Evolutionary conservation across 768 basidiomycete species (phyloP), one percentile per base, ranked within the genome.

Genomic region (Amanita phalloides): DNA sequence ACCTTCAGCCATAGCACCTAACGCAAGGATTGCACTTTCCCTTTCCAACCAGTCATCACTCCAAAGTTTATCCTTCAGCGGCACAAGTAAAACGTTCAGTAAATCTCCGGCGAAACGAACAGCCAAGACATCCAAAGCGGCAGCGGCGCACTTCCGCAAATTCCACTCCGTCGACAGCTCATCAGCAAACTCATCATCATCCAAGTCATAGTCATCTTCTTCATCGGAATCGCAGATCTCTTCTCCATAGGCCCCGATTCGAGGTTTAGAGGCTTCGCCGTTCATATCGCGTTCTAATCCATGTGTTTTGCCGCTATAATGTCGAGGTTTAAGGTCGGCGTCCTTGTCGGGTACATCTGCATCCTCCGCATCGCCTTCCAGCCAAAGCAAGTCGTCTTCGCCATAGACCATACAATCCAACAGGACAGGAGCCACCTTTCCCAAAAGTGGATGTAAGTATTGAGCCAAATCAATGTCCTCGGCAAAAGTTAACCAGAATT

Each of bases 1-100:
- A 91, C 94, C 95, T 76, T 99, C 96, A 5, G 96, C 96, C 82
- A 99, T 95, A 6, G 96, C 96, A 45, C 96, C 96, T 51, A 99
- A 68, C 1, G 96, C 96, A 53, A 99, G 71, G 56, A 99, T 94
- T 14, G 90, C 94, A 59, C 92, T 92, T 71, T 99, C 96, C 60
- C 91, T 73, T 62, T 96, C 86, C 57, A 93, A 68, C 96, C 96
- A 99, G 56, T 96, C 92, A 25, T 69, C 63, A 59, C 84, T 90
- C 85, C 94, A 97, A 28, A 99, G 74, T 63, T 95, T 92, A 55
- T 89, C 86, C 72, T 96, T 95, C 64, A 99, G 68, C 26, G 88
- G 86, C 4, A 88, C 84, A 25, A 99, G 75, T 23, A 98, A 73
- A 41, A 96, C 86, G 55, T 87, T 86, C 61, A 99, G 71, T 52